A percentile compares a stretch with the other conserved stretches of the same genome.
These are phyloP conservation scores for Yarrowia porcina DNA, from an alignment of 805 yeast species.

Conservation along the genomic window DNA sequence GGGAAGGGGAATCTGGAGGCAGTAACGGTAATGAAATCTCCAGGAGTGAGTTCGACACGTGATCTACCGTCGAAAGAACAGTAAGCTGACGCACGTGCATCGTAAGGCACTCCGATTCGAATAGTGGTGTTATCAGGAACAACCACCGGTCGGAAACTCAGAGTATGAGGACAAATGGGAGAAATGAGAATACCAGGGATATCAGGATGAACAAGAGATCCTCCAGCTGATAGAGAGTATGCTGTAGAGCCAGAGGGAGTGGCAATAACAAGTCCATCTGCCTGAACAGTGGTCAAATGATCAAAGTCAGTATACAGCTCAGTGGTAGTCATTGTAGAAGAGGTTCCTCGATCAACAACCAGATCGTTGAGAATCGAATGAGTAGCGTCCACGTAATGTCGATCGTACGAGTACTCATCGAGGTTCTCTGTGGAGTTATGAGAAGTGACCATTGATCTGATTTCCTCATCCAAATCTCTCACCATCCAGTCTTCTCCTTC, in stretches of 20 bases:
- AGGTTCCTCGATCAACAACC: conserved; percentile 52
- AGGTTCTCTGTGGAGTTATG: conserved; percentile 10
- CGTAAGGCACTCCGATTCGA: conserved; percentile 75
- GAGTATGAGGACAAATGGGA: conserved; percentile 92
- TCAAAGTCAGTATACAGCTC: conserved; percentile 50
- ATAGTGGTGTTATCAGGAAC: conserved; percentile 84
- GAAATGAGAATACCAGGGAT: conserved; percentile 87
- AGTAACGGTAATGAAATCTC: conserved; percentile 79
- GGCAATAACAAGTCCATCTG: conserved; percentile 62
- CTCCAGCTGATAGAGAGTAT: conserved; percentile 89
- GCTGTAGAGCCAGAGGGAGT: conserved; percentile 81
- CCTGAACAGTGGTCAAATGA: conserved; percentile 57
- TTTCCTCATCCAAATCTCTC: conserved; percentile 34
- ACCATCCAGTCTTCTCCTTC: conserved; percentile 27
- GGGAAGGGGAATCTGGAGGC: conserved; percentile 95
- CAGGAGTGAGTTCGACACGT: conserved; percentile 73
- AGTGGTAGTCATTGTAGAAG: conserved; percentile 49
- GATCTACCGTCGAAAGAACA: conserved; percentile 94
- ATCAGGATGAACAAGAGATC: conserved; percentile 87
- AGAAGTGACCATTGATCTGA: conserved; percentile 27
- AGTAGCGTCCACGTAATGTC: conserved; percentile 37
- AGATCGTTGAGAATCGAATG: conserved; percentile 51
- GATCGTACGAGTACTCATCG: conserved; percentile 28
- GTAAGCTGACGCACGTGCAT: conserved; percentile 90
- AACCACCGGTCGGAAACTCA: conserved; percentile 84